Base-by-base conservation (phyloP, 2,329 filamentous ascomycete species). In the Fusarium citri region DNA sequence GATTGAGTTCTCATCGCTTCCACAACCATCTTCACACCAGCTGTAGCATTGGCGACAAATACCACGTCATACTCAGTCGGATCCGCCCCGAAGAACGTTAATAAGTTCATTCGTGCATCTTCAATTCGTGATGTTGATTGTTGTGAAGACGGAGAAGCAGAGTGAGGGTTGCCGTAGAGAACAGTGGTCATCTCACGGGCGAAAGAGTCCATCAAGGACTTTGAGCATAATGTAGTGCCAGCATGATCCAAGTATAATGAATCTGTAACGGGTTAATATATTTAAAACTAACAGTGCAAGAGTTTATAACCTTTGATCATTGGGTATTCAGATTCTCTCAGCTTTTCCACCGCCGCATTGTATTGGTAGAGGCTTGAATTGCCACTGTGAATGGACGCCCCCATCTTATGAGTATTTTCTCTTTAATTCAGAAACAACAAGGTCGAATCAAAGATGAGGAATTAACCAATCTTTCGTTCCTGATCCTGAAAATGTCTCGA, bases 131-230 rank as follows among this genome's bases (percentile, higher is more conserved):
- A 85, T 1, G 92, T 91, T 0, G 93, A 91, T 31, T 90, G 84
- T 75, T 96, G 93, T 0, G 95, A 97, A 5, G 94, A 91, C 16
- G 86, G 83, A 3, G 94, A 97, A 51, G 89, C 91, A 1, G 95
- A 98, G 80, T 98, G 95, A 1, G 95, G 95, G 68, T 98, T 98
- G 40, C 94, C 95, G 72, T 94, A 94, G 1, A 98, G 83, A 73
- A 90, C 92, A 6, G 87, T 84, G 26, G 91, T 90, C 86, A 98
- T 91, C 64, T 96, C 92, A n/a, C 82, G 79, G 11, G 93, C 89
- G 80, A 97, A 97, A 25, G 83, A 84, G 70, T 95, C 91, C 79
- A 98, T 90, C 25, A 96, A 81, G 30, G 92, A 94, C 78, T 92
- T 95, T 43, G 94, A 85, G 76, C 92, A 93, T 2, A 92, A 84